Percentiles rank a stretch among this genome's conserved stretches.
These are phyloP conservation scores for Tulasnella calospora DNA, from an alignment of 768 basidiomycete species.

Conservation along the genomic window DNA sequence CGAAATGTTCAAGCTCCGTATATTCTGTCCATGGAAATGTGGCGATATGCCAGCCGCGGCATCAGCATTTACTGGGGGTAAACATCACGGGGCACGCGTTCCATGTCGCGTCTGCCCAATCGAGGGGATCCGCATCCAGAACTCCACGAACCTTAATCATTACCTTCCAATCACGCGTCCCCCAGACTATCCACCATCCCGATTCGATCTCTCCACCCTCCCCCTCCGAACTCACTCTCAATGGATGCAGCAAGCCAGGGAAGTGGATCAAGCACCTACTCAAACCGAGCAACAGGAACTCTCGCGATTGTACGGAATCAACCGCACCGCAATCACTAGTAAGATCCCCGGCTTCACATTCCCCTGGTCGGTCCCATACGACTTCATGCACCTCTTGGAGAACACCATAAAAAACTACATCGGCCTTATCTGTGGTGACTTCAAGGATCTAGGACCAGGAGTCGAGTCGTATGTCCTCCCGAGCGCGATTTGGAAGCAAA, in stretches of 20 bases:
- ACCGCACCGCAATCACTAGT: constrained; percentile 36
- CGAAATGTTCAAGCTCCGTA: no score
- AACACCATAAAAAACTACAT: constrained; percentile 45
- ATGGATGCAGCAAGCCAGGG: no score
- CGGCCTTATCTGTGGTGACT: constrained; percentile 40
- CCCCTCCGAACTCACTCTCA: constrained; percentile 7
- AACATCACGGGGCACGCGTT: constrained; percentile 41
- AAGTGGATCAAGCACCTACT: no score
- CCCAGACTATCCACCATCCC: not conserved
- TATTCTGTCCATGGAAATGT: no score
- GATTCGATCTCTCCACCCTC: not conserved
- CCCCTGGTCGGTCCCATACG: constrained; percentile 43
- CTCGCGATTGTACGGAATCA: constrained; percentile 37
- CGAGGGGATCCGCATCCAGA: no score
- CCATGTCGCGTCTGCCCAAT: constrained; percentile 42
- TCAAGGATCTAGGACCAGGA: constrained; percentile 41
- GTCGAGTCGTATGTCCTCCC: constrained; percentile 36
- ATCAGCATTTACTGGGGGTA: constrained; percentile 40
- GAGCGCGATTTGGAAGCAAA: no score
- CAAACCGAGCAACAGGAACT: no score
- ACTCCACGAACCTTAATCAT: constrained; percentile 29
- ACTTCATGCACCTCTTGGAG: constrained; percentile 51
- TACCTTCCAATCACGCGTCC: constrained; percentile 30
- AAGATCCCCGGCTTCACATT: constrained; percentile 36
- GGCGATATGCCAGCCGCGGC: no score